Base-by-base conservation (phyloP, 1,284 basidiomycete species). In the Caloboletus firmus region DNA sequence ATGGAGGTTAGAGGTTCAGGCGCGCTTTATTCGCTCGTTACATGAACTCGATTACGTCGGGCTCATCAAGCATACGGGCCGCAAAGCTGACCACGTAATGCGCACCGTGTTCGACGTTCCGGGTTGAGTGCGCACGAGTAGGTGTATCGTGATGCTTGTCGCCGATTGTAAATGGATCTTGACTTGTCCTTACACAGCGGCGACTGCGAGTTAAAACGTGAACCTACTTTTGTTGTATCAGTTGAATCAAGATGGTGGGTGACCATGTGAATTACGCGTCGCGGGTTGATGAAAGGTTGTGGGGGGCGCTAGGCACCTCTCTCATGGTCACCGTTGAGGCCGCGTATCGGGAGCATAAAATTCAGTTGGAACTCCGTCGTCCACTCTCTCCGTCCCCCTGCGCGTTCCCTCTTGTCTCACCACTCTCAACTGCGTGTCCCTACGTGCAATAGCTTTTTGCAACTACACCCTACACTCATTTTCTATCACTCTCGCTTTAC, bases 41-140 rank as follows among this genome's bases (percentile, higher is more conserved):
- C 90, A 92, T 57, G 89, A 91, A 62, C 77, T 92, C 22, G 89
- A 92, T 63, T 85, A 83, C 60, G 67, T 91, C 51, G 90, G 90
- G 9, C 81, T 92, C 62, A 71, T 92, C 62, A 89, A 88, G 66
- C 87, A 89, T 59, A 91, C 87, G 1, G 82, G 84, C 36, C 74
- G 89, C 55, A 91, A 89, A 67, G 78, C 78, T 7, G 90, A 91
- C 61, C 89, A 90, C 71, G 81, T 91, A 44, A 64, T 84, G 56
- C 77, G 83, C 62, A 86, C 84, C 0, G 76, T 85, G 12, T 89
- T 84, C 59, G 87, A 90, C 52, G 68, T 83, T 31, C 67, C 74
- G 0, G 78, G 80, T 51, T 69, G 47, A 59, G 44, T 7, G 24
- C 22, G 44, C 40, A 11, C 22, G 39, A 43, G 53, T 59, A 65